Evolutionary conservation across 768 basidiomycete species (phyloP), one percentile per base, ranked within the genome.

Genomic region (Amanita rimosa): DNA sequence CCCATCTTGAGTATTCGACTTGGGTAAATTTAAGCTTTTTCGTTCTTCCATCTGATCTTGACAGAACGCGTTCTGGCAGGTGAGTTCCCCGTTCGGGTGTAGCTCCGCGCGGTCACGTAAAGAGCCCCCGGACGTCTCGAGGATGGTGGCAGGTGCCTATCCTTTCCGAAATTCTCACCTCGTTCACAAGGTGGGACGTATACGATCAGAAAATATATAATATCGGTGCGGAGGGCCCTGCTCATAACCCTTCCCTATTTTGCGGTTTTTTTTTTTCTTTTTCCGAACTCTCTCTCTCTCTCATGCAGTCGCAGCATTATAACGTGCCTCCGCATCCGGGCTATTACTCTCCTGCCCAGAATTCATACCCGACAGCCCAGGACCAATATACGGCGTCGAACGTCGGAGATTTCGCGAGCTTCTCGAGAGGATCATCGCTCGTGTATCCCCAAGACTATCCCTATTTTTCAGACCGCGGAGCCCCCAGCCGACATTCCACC

Each of bases 401-500:
- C 47, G 47, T 51, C 57, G 52, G 51, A 48, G 47, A 48, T 48
- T 48, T 48, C 26, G 21, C 47, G 21, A 37, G 65, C 73, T 75
- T 74, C 73, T 74, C 71, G 54, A 67, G 66, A 55, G 72, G 73
- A 75, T 75, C 73, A 65, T 67, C 72, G 55, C 60, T 64, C 57
- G 54, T 59, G 50, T 68, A 69, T 64, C 65, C 66, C 64, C 65
- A 67, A 61, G 68, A 68, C 59, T 69, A 67, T 62, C 59, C 57
- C 56, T 67, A 68, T 62, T 62, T 66, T 51, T 55, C 65, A 57
- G 62, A 68, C 67, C 69, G 68, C 65, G 70, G 71, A 65, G 16
- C 16, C 9, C 26, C 37, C 36, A 48, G 13, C 37, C 36, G 37
- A 48, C 46, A 48, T 31, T 48, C 46, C 38, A 24, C 36, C 17